Conservation (phyloP, 1,284 basidiomycete genomes). For the Sporisorium scitamineum region DNA sequence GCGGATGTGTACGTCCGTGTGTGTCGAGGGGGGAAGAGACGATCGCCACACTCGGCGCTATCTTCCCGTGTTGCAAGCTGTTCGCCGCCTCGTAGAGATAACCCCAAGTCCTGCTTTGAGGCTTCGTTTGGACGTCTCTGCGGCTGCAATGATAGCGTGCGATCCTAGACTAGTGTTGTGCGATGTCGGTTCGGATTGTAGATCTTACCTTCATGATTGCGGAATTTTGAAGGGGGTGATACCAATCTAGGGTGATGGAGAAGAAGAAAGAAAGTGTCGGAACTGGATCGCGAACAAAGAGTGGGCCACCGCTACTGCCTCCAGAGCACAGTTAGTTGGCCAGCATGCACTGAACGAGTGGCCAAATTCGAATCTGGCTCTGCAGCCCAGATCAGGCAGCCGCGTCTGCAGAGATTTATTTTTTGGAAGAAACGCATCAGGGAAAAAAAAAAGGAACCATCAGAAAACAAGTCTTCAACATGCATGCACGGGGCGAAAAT, state of each 20-base stretch:
- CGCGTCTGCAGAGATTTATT: background rate
- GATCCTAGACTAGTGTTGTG: constrained; percentile 1
- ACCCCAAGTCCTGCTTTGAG: background rate
- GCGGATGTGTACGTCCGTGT: too few species aligned
- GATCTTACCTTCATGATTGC: constrained; percentile 42
- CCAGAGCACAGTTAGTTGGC: background rate
- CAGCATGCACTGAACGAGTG: background rate
- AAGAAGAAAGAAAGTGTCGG: background rate
- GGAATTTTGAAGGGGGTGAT: constrained; percentile 27
- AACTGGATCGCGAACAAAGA: constrained; percentile 1
- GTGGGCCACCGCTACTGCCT: background rate
- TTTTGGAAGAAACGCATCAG: constrained; percentile 9
- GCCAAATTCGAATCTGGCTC: background rate
- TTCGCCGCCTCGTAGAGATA: background rate
- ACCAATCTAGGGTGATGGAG: constrained; percentile 38
- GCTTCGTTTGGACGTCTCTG: background rate
- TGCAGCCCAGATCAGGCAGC: constrained; percentile 6
- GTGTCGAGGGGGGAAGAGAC: too few species aligned
- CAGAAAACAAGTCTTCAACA: constrained; percentile 7
- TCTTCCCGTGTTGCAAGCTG: background rate
- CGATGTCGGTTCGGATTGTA: background rate
- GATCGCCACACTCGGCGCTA: background rate
- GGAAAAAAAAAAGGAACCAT: constrained; percentile 9
- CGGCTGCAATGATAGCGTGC: background rate
- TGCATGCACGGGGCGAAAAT: background rate